These are phyloP conservation scores for Crucihimalaya himalaica DNA, from an alignment of 345 rosid genomes.

Conservation along the genomic window DNA sequence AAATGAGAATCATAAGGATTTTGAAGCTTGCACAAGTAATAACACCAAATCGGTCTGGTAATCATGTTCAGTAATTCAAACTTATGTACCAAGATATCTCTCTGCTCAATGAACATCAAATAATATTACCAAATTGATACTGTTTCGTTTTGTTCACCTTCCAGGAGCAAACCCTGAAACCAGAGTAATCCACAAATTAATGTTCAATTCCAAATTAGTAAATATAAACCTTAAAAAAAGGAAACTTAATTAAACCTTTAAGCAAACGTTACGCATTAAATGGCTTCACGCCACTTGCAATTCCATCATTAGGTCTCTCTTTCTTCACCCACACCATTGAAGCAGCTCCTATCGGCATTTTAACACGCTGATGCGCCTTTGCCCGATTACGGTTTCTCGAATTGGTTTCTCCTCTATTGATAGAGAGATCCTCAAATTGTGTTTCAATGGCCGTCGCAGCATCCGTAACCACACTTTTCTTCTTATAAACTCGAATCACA, in stretches of 20 bases:
- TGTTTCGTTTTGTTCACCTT: neutral
- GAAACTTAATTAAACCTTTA: conserved; percentile 12
- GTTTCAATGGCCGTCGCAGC: neutral
- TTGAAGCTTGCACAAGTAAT: neutral
- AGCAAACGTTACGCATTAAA: neutral
- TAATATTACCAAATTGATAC: neutral
- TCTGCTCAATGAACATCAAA: neutral
- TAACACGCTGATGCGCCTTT: neutral
- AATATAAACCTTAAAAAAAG: conserved; percentile 6
- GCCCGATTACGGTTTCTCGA: neutral
- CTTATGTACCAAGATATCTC: conserved; percentile 11
- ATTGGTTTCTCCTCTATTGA: neutral
- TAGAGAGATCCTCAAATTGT: neutral
- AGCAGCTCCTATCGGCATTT: neutral
- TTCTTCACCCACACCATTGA: conserved; percentile 43
- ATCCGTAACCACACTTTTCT: neutral
- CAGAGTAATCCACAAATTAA: neutral
- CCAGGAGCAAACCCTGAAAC: conserved; percentile 16
- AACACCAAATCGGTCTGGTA: neutral
- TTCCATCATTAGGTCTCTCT: conserved; percentile 3
- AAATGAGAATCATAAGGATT: neutral
- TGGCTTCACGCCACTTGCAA: conserved; percentile 16
- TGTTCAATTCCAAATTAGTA: neutral
- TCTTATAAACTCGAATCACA: neutral
- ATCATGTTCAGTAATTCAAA: conserved; percentile 3